Conservation (phyloP, 2,329 filamentous ascomycete genomes). For the Geosmithia putterillii region DNA sequence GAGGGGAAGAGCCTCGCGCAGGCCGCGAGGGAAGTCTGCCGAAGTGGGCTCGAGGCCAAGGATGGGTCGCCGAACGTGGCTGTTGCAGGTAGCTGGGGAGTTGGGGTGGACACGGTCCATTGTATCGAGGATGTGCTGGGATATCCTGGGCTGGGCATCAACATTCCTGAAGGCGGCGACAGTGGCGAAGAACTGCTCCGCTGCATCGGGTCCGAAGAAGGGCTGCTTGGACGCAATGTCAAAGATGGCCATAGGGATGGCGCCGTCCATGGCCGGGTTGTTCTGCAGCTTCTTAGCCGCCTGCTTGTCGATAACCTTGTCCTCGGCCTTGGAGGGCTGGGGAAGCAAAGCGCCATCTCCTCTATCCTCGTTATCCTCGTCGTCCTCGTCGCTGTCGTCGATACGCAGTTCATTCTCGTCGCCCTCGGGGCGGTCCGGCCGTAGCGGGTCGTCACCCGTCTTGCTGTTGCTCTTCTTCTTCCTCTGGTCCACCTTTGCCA, state of each 20-base stretch:
- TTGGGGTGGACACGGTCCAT: constrained; percentile 49
- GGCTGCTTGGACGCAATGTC: constrained; percentile 73
- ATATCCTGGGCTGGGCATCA: constrained; percentile 50
- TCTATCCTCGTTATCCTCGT: constrained; percentile 28
- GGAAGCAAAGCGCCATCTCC: constrained; percentile 30
- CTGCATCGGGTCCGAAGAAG: constrained; percentile 52
- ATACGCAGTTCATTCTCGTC: constrained; percentile 34
- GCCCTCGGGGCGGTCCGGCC: constrained; percentile 30
- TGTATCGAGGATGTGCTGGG: constrained; percentile 59
- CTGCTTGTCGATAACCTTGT: constrained; percentile 33
- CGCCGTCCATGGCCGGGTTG: constrained; percentile 81
- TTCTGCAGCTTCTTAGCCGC: constrained; percentile 44
- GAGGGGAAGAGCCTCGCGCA: constrained; percentile 51
- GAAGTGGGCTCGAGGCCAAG: constrained; percentile 51
- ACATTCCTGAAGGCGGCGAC: constrained; percentile 58
- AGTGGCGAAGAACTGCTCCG: constrained; percentile 69
- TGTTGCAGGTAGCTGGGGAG: constrained; percentile 53
- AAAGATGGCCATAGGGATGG: constrained; percentile 86
- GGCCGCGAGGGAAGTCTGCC: constrained; percentile 58
- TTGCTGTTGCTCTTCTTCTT: constrained; percentile 53
- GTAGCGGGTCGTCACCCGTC: constrained; percentile 22
- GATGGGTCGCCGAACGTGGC: constrained; percentile 59
- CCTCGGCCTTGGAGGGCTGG: constrained; percentile 26
- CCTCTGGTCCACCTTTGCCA: constrained; percentile 60
- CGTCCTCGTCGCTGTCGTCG: constrained; percentile 29